Evolutionary conservation across 2,329 filamentous ascomycete genomes (phyloP), one percentile per base, ranked within the genome.

Genomic region (Colletotrichum sansevieriae): DNA sequence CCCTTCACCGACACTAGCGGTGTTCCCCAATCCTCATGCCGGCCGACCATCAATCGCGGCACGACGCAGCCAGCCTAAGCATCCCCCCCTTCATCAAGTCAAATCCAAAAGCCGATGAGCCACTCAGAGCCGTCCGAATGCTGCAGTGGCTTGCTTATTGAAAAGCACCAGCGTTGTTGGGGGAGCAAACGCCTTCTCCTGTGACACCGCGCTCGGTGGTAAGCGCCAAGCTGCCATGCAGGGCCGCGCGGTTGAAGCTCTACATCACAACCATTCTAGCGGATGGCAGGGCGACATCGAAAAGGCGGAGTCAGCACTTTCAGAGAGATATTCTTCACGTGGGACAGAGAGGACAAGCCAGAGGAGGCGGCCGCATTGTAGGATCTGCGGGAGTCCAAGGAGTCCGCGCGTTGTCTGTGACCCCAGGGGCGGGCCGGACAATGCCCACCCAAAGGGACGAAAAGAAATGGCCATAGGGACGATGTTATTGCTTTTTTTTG

Each of bases 1-100:
- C 60, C 60, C 66, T 25, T 58, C 47, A 37, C 55, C 55, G 49
- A 68, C 66, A 46, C 62, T 68, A 68, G 20, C 66, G 66, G 66
- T 66, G 66, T 68, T 68, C 66, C 66, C 66, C 66, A 68, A 68
- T 44, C 33, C 47, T 37, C 66, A 68, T 68, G 62, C 66, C 66
- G 66, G 62, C 56, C 43, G 33, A 33, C 35, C 15, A 56, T 15
- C 39, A 39, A 56, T 41, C 20, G 55, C 51, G 25, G 25, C 52
- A 63, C 59, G 15, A 56, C 20, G 33, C 63, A 44, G 18, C 29
- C 20, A 33, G 15, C n/a, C 51, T 66, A 35, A 3, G n/a, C 49
- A 2, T 55, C 41, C 57, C 18, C n/a, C 51, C 52, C 55, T 29
- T n/a, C 35, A n/a, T 25, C 47, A 13, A 43, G 60, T 56, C 61